Evolutionary conservation across 768 basidiomycete genomes (phyloP), one percentile per base, ranked within the genome.

Genomic region (Lentinus tigrinus): DNA sequence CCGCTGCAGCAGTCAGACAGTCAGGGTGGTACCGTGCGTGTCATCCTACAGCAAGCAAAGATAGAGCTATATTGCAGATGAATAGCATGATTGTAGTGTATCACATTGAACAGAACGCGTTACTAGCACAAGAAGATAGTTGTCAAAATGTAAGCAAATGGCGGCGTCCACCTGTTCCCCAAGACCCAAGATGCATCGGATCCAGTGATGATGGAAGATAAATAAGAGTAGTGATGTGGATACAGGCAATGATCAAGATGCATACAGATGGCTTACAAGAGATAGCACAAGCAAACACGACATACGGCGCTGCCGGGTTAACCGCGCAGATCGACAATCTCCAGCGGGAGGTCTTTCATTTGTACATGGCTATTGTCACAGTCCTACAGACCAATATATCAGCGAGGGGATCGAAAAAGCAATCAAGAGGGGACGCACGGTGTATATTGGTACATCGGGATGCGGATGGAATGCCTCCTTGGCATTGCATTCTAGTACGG

Each of bases 391-490:
- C 43, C 21, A 54, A 42, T 9, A 23, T 21, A 37, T n/a, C 2
- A 11, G 37, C 11, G 31, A 21, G 21, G 37, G 11, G 40, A 19
- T 9, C 43, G 55, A 39, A 26, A 3, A 14, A 53, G 17, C 4
- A 8, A 46, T 3, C 42, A 23, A 36, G 9, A 37, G 16, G 11
- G 19, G 14, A 80, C 87, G 56, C 60, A 93, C 93, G 14, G 93
- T 94, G 69, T 94, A 94, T 69, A 94, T 93, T 6, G 91, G 90
- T 38, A 84, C 63, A 65, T 91, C 87, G 24, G 89, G 83, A 73
- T 95, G 93, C 0, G 91, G 91, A 70, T 95, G 93, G 69, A 95
- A 95, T 0, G 90, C 85, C 56, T 89, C 88, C 67, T 84, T 88
- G 38, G 77, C 83, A 2, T 70, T 77, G 68, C 94, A 95, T 0